Evolutionary conservation across 73 alveolate species (phyloP), one percentile per base, ranked within the genome.

Genomic region (Durusdinium trenchii): DNA sequence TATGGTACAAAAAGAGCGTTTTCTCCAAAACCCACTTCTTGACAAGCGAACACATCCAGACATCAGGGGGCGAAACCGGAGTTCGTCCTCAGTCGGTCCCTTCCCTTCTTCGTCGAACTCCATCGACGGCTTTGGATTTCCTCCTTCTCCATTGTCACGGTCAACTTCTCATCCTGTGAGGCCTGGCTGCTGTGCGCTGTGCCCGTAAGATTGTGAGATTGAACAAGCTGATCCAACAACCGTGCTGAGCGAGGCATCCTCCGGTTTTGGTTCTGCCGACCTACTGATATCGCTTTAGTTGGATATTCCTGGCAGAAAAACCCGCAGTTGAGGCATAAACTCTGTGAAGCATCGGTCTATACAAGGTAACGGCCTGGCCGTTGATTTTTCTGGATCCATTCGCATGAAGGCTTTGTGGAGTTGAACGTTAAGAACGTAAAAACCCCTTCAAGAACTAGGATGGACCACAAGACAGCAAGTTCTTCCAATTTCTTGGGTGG

Each of bases 71-170:
- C 12, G 69, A 12, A 12, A 57, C 69, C 3, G 30, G 73, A 1
- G 18, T 23, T 60, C 0, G 4, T 0, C 18, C 18, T 60, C n/a
- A 60, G 30, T 23, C 73, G 73, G 73, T 60, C 30, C n/a, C n/a
- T 60, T 60, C 73, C 18, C 1, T 32, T 23, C 73, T 60, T 60
- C 16, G 20, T 46, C 45, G 81, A n/a, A n/a, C n/a, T n/a, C n/a
- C n/a, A n/a, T n/a, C n/a, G n/a, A n/a, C n/a, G n/a, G n/a, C n/a
- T n/a, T 10, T 36, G 71, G 35, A 7, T 7, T 67, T 84, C 94
- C 94, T 84, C 76, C 76, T 84, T 84, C 38, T 84, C 94, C 38
- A 84, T 50, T 14, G 94, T 84, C 76, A 84, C 94, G 3, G 94
- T 84, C 76, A 84, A 52, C 76, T 84, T 84, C 76, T 84, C 16